These are phyloP conservation scores for Citropsis articulata DNA, from an alignment of 345 rosid genomes.

Conservation along the genomic window DNA sequence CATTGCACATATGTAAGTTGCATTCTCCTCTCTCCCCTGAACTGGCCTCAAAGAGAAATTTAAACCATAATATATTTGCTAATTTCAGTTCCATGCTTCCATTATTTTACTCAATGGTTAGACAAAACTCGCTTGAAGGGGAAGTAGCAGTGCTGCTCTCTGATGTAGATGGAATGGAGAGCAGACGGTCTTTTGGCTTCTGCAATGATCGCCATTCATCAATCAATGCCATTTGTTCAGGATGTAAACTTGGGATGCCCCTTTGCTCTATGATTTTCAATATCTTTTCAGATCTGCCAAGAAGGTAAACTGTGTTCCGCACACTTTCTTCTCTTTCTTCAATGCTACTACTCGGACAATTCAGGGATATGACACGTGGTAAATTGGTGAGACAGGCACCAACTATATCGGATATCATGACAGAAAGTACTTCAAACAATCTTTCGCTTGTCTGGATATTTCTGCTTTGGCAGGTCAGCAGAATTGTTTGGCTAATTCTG, in stretches of 20 bases:
- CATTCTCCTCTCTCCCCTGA: not conserved
- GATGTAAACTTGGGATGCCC: constrained; percentile 31
- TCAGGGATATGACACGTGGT: constrained; percentile 37
- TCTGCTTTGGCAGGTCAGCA: constrained; percentile 31
- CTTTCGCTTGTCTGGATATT: constrained; percentile 26
- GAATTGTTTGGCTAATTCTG: constrained; percentile 56
- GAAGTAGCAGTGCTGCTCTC: constrained; percentile 15
- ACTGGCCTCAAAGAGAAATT: not conserved
- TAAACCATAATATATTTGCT: not conserved
- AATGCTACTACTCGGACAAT: constrained; percentile 54
- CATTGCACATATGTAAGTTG: not conserved
- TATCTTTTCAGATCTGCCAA: constrained; percentile 57
- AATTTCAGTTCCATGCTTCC: constrained; percentile 3
- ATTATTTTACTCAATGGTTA: constrained; percentile 25
- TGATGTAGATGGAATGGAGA: constrained; percentile 12
- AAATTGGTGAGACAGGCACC: constrained; percentile 80
- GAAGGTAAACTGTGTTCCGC: constrained; percentile 49
- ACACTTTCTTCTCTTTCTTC: constrained; percentile 59
- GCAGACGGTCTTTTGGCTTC: constrained; percentile 19
- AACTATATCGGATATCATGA: constrained; percentile 60
- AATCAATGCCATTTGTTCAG: constrained; percentile 45
- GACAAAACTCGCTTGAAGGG: constrained; percentile 19
- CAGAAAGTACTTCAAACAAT: constrained; percentile 39
- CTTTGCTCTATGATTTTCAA: constrained; percentile 47
- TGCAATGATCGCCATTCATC: constrained; percentile 62